Evolutionary conservation across 1,284 basidiomycete species (phyloP).

Genomic region (Boletus semigastroideus): DNA sequence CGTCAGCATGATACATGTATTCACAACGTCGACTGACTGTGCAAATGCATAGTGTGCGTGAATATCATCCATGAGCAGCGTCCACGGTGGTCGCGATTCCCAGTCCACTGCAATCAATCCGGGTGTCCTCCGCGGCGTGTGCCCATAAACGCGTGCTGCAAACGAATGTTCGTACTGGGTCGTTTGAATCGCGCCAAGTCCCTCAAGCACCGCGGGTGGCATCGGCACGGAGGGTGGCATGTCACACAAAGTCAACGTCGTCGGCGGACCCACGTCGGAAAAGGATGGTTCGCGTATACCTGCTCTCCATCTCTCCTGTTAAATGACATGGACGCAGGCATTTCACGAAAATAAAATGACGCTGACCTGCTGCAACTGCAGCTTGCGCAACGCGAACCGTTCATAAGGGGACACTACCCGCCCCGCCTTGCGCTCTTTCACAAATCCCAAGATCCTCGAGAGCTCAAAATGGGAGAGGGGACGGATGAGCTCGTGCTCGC

Average conservation of each 20-base stretch:
- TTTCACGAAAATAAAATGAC: not conserved
- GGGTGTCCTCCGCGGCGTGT: constrained; percentile 24
- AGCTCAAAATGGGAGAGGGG: constrained; percentile 30
- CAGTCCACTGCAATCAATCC: constrained; percentile 61
- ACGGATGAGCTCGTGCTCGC: constrained; percentile 22
- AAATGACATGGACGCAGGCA: not conserved
- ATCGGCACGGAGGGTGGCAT: constrained; percentile 24
- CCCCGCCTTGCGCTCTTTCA: constrained; percentile 5
- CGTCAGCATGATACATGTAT: constrained; percentile 5
- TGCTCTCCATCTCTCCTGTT: constrained; percentile 39
- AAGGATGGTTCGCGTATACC: constrained; percentile 14
- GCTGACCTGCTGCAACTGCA: constrained; percentile 46
- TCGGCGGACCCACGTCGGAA: not conserved
- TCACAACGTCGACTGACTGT: constrained; percentile 42
- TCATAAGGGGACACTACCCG: constrained; percentile 29
- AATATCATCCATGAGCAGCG: constrained; percentile 69
- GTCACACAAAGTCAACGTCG: constrained; percentile 19
- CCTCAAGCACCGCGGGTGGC: constrained; percentile 50
- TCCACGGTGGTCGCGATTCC: constrained; percentile 70
- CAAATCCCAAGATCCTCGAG: constrained; percentile 17
- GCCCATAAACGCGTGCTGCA: constrained; percentile 55
- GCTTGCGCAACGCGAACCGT: constrained; percentile 45
- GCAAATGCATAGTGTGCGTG: constrained; percentile 57
- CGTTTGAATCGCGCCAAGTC: constrained; percentile 52
- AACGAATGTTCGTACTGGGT: constrained; percentile 67